Percentiles rank a stretch among this genome's conserved stretches.
Evolutionary conservation across 164 flowering plant genomes (phyloP).

Genomic region (Liriodendron chinense): DNA sequence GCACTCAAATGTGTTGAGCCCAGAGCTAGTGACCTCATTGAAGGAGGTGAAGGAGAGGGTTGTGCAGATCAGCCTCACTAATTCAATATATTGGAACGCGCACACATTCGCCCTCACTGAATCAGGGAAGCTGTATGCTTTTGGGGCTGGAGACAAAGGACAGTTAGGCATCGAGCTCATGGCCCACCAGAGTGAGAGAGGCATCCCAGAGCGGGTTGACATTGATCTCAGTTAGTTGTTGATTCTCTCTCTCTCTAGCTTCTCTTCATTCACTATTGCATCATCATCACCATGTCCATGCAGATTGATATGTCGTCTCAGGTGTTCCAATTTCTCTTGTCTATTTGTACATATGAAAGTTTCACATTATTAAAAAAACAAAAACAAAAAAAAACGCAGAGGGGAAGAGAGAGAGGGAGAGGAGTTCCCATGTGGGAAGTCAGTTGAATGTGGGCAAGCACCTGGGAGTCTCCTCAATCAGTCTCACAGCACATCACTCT

Average conservation of each 20-base stretch:
- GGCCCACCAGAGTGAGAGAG: conserved; percentile 64
- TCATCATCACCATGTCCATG: not conserved
- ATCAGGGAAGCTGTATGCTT: conserved; percentile 83
- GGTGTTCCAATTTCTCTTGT: conserved; percentile 1
- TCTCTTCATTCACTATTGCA: not conserved
- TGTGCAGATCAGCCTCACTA: conserved; percentile 92
- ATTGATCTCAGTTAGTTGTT: conserved; percentile 56
- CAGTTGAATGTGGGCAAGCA: not conserved
- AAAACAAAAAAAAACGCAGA: not conserved
- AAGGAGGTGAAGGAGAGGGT: conserved; percentile 69
- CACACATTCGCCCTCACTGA: conserved; percentile 95
- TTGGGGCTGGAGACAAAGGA: conserved; percentile 92
- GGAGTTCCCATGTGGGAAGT: not conserved
- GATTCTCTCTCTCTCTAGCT: not conserved
- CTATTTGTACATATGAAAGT: conserved; percentile 15
- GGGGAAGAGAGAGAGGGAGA: not conserved
- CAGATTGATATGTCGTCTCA: not conserved
- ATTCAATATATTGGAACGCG: conserved; percentile 88
- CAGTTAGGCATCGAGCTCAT: conserved; percentile 79
- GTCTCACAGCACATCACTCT: not conserved
- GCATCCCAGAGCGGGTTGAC: conserved; percentile 71
- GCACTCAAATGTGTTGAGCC: conserved; percentile 67
- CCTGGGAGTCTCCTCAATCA: not conserved
- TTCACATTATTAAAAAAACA: not conserved
- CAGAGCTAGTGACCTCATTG: conserved; percentile 80